A percentile compares a stretch with the other conserved stretches of the same genome.
These are phyloP conservation scores for Ceraceosorus guamensis DNA, from an alignment of 1,284 basidiomycete genomes.

Conservation along the genomic window DNA sequence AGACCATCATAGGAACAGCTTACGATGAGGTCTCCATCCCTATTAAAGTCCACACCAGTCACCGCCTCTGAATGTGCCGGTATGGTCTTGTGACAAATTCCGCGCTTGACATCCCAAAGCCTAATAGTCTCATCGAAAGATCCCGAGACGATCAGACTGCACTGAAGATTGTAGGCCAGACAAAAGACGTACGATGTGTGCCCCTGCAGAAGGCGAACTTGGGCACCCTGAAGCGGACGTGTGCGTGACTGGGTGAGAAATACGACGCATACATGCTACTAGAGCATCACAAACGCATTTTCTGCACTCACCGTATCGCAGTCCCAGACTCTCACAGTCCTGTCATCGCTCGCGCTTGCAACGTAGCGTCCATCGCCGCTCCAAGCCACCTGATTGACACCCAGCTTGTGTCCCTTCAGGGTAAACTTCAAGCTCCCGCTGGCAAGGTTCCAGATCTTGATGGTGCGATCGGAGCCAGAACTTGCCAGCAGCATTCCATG, in stretches of 20 bases:
- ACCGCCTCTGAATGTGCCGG: slow-evolving; percentile 97
- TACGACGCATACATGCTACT: background rate
- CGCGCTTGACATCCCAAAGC: slow-evolving; percentile 83
- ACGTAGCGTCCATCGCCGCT: slow-evolving; percentile 33
- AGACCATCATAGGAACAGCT: slow-evolving; percentile 92
- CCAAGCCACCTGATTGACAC: slow-evolving; percentile 40
- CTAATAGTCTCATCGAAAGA: slow-evolving; percentile 90
- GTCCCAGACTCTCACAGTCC: slow-evolving; percentile 26
- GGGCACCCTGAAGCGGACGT: slow-evolving; percentile 3
- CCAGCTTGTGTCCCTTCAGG: slow-evolving; percentile 16
- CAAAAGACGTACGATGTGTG: slow-evolving; percentile 94
- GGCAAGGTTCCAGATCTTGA: slow-evolving; percentile 37
- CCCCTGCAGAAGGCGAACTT: slow-evolving; percentile 54
- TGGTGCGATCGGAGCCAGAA: slow-evolving; percentile 47
- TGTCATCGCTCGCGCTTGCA: slow-evolving; percentile 38
- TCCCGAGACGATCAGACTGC: slow-evolving; percentile 81
- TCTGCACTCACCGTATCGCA: slow-evolving; percentile 13
- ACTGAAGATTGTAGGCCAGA: slow-evolving; percentile 78
- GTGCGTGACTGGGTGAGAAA: background rate
- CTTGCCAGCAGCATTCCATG: slow-evolving; percentile 50
- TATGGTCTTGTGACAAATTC: slow-evolving; percentile 35
- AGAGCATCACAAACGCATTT: background rate
- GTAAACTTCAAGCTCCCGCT: slow-evolving; percentile 19
- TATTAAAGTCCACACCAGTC: slow-evolving; percentile 82
- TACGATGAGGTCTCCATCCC: slow-evolving; percentile 86